Evolutionary conservation across 495 filamentous ascomycete species (phyloP).

Genomic region (Neurospora sp.): DNA sequence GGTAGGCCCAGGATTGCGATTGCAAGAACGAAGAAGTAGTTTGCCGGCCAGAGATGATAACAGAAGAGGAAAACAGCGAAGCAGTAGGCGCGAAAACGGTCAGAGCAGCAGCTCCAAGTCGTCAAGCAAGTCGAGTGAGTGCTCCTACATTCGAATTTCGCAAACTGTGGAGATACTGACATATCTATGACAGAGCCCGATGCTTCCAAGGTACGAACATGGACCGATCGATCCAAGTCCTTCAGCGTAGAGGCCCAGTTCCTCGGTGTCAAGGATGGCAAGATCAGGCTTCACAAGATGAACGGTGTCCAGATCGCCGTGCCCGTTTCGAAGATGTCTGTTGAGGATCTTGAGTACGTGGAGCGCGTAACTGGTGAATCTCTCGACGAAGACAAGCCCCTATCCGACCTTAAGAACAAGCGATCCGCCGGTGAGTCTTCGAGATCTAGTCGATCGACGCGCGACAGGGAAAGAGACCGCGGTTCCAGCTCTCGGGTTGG

Average conservation of each 20-base stretch:
- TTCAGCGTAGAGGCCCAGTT: constrained; percentile 99
- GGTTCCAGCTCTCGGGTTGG: constrained; percentile 24
- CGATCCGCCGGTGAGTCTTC: constrained; percentile 14
- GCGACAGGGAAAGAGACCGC: not conserved
- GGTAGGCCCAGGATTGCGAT: constrained; percentile 65
- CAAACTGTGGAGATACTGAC: not conserved
- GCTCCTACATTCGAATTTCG: not conserved
- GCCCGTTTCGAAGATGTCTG: constrained; percentile 86
- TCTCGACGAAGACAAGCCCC: constrained; percentile 91
- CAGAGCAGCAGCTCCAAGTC: constrained; percentile 32
- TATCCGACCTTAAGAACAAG: constrained; percentile 61
- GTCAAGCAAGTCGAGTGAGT: constrained; percentile 66
- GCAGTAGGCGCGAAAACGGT: constrained; percentile 54
- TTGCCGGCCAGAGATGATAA: constrained; percentile 51
- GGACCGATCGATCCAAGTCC: constrained; percentile 89
- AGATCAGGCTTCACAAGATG: constrained; percentile 95
- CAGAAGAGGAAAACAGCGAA: constrained; percentile 53
- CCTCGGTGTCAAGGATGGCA: constrained; percentile 83
- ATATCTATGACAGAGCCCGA: constrained; percentile 56
- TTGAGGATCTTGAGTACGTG: constrained; percentile 90
- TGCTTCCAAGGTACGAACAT: constrained; percentile 69
- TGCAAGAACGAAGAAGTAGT: constrained; percentile 61
- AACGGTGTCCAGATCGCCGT: constrained; percentile 99
- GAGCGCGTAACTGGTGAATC: constrained; percentile 78
- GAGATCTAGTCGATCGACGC: constrained; percentile 2